Evolutionary conservation across 305 asterid genomes (phyloP).

Genomic region (Fraxinus platypoda): DNA sequence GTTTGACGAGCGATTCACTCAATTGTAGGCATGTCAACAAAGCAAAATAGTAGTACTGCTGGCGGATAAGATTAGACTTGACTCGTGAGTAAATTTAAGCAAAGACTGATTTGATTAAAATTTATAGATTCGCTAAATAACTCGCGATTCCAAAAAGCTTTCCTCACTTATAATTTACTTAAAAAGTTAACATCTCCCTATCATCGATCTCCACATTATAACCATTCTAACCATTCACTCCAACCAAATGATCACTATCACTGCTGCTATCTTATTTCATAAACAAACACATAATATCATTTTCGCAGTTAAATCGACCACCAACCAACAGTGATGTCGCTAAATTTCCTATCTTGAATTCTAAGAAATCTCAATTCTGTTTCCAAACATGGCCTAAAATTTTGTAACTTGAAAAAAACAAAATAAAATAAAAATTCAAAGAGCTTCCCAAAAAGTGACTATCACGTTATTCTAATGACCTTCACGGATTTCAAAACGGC

Average conservation of each 20-base stretch:
- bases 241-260: background rate
- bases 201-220: background rate
- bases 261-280: background rate
- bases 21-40: background rate
- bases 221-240: background rate
- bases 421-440: background rate
- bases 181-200: background rate
- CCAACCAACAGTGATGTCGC: background rate
- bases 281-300: background rate
- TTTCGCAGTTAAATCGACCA: background rate
- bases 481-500: slow-evolving; percentile 40
- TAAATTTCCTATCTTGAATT: background rate
- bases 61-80: background rate
- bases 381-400: background rate
- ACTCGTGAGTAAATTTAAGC: background rate
- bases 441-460: slow-evolving; percentile 10
- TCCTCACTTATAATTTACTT: background rate
- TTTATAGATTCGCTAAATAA: background rate
- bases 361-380: background rate
- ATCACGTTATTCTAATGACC: slow-evolving; percentile 33
- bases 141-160: background rate
- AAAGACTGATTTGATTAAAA: background rate
- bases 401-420: background rate
- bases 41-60: background rate
- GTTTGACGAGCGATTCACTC: background rate